Base-by-base conservation (phyloP, 768 basidiomycete species). In the Lactarius evosmus region DNA sequence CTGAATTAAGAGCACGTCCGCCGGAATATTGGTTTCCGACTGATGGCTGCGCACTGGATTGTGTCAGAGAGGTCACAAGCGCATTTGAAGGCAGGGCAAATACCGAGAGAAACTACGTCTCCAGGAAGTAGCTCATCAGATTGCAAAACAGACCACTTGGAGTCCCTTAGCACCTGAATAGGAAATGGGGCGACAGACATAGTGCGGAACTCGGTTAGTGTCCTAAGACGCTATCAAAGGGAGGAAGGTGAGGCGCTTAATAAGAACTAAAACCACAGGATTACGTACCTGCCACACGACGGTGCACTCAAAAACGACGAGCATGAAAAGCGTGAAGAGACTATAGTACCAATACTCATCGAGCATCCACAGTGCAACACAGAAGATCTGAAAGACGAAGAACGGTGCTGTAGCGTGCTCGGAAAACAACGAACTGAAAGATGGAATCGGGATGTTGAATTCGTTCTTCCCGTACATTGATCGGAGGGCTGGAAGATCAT, bases 271-370 rank as follows among this genome's bases (percentile, higher is more conserved):
- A n/a, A 36, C 22, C 12, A 6, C 44, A 40, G 25, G 17, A 19
- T 38, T 19, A 75, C 87, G 56, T 68, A 92, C 94, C 88, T 98
- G 97, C 86, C 91, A 98, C 33, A 98, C 96, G 27, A 97, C 95
- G 1, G 97, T 98, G 76, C 95, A 98, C 77, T 99, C 97, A 72
- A 99, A 99, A 67, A 97, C 89, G 53, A 99, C 78, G 38, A 99
- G 81, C 97, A 99, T 99, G 83, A 99, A 98, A 29, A 95, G 80
- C 2, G 97, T 98, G 78, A 99, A 99, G 44, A 99, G 75, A 61
- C 91, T 90, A 80, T 98, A 99, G 74, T 97, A 98, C 95, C 95
- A 98, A 74, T 98, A 99, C 74, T 98, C 97, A 70, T 99, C 97
- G 70, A 99, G 76, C 73, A 91, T 93, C 97, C 97, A 99, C 11